Conservation (phyloP, 768 basidiomycete species). For the Collybia mongolica region DNA sequence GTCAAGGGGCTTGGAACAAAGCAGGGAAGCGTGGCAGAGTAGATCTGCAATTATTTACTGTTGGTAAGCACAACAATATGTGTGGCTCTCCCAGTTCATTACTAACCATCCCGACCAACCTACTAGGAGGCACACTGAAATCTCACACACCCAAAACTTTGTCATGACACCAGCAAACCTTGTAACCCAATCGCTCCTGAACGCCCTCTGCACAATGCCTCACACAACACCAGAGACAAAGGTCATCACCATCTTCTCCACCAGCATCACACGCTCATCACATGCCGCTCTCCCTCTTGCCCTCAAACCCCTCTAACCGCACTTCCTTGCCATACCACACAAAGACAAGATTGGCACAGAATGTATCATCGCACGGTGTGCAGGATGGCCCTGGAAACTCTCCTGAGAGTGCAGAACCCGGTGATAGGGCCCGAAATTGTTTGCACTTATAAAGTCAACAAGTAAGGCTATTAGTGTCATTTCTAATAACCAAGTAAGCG, state of each 20-base stretch:
- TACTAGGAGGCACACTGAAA: slow-evolving; percentile 45
- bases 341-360: slow-evolving; percentile 63
- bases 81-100: background rate
- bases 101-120: background rate
- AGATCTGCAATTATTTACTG: slow-evolving; percentile 58
- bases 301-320: slow-evolving; percentile 46
- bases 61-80: slow-evolving; percentile 40
- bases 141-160: slow-evolving; percentile 44
- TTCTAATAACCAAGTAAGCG: too few species aligned
- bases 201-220: slow-evolving; percentile 54
- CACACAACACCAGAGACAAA: slow-evolving; percentile 36
- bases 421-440: too few species aligned
- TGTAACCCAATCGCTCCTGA: slow-evolving; percentile 54
- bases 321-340: slow-evolving; percentile 43
- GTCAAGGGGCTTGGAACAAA: slow-evolving; percentile 47
- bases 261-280: slow-evolving; percentile 45
- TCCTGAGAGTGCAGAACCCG: slow-evolving; percentile 33
- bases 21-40: slow-evolving; percentile 36
- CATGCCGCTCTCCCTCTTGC: slow-evolving; percentile 43
- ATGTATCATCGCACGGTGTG: slow-evolving; percentile 41
- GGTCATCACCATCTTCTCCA: slow-evolving; percentile 50
- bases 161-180: slow-evolving; percentile 51
- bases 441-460: too few species aligned
- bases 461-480: too few species aligned
- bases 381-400: slow-evolving; percentile 50